Conservation (phyloP, 768 basidiomycete species). For the Tricholoma sp. region DNA sequence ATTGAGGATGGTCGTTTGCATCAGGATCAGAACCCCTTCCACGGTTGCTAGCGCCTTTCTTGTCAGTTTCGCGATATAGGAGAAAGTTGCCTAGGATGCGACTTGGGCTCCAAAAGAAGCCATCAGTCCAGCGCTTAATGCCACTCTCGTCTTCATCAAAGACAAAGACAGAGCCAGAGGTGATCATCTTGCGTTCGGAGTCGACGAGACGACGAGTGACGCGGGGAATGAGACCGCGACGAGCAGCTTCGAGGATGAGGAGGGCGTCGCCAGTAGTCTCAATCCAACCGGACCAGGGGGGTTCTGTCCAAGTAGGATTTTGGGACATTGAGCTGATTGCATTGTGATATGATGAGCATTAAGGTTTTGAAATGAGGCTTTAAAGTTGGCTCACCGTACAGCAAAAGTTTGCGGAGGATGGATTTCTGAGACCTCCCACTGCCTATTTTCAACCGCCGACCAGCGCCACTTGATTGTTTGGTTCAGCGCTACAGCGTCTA, state of each 20-base stretch:
- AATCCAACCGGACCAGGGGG: conserved; percentile 93
- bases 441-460: conserved; percentile 39
- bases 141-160: conserved; percentile 97
- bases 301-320: conserved; percentile 66
- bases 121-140: conserved; percentile 98
- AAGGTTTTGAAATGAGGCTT: conserved; percentile 51
- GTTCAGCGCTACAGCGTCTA: too few species aligned
- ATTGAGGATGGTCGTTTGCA: conserved; percentile 28
- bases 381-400: conserved; percentile 72
- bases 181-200: conserved; percentile 89
- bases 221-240: conserved; percentile 83
- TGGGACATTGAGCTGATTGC: conserved; percentile 16
- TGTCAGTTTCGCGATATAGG: conserved; percentile 92
- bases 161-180: conserved; percentile 90
- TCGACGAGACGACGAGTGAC: conserved; percentile 92
- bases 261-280: conserved; percentile 93
- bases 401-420: conserved; percentile 56
- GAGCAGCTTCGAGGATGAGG: conserved; percentile 93
- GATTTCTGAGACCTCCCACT: conserved; percentile 32
- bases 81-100: conserved; percentile 93
- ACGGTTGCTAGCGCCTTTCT: conserved; percentile 63
- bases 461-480: conserved; percentile 22
- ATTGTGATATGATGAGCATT: conserved; percentile 30
- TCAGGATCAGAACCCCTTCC: conserved; percentile 38
- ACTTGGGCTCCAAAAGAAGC: conserved; percentile 93